Evolutionary conservation across 805 yeast genomes (phyloP).

Genomic region (Kluyveromyces nonfermentans): DNA sequence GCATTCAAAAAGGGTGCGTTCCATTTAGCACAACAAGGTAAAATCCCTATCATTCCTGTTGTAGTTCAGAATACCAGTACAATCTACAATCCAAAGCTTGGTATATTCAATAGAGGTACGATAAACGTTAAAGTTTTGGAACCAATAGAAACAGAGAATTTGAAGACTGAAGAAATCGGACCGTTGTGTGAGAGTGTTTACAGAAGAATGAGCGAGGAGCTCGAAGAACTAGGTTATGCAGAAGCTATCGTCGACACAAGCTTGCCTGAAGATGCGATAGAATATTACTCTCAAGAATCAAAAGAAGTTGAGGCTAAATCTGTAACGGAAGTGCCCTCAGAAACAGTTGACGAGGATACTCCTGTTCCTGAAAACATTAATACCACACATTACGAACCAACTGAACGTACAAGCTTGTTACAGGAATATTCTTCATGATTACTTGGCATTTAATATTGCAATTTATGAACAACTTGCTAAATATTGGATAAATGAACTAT

Average conservation of each 20-base stretch:
- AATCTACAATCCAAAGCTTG: constrained; percentile 49
- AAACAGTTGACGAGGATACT: neutral
- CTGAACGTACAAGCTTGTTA: constrained; percentile 3
- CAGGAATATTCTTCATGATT: neutral
- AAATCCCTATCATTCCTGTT: constrained; percentile 80
- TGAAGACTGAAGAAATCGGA: constrained; percentile 64
- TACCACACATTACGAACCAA: neutral
- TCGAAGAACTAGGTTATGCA: constrained; percentile 33
- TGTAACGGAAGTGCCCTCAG: constrained; percentile 4
- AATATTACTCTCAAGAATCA: constrained; percentile 3
- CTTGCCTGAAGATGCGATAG: constrained; percentile 20
- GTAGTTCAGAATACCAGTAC: constrained; percentile 81
- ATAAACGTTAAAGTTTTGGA: constrained; percentile 71
- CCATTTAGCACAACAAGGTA: constrained; percentile 91
- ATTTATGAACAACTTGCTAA: neutral
- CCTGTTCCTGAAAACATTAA: neutral
- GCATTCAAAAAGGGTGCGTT: constrained; percentile 97
- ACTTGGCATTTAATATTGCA: neutral
- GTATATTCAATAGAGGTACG: constrained; percentile 67
- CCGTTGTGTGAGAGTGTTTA: constrained; percentile 48
- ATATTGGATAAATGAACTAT: neutral
- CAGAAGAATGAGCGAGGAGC: constrained; percentile 42
- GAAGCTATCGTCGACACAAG: constrained; percentile 25
- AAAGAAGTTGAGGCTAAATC: constrained; percentile 5
- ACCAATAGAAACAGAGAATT: constrained; percentile 64